A percentile compares a stretch with the other conserved stretches of the same genome.
These are phyloP conservation scores for Russula brevipes DNA, from an alignment of 768 basidiomycete species.

Conservation along the genomic window DNA sequence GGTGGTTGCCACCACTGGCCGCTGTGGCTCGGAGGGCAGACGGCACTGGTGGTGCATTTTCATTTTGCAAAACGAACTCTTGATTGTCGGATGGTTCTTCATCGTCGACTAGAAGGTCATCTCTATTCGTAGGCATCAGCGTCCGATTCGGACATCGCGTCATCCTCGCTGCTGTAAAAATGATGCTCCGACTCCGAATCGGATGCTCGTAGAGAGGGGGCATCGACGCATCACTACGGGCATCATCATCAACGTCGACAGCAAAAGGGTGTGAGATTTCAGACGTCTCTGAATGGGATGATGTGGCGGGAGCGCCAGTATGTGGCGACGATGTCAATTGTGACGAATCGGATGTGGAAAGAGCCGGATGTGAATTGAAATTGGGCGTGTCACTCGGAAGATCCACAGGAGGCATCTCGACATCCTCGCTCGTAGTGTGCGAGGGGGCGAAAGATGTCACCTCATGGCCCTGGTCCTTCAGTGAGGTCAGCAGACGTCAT, in stretches of 20 bases:
- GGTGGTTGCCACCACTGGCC: neutral
- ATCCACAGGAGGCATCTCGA: constrained; percentile 8
- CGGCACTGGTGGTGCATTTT: neutral
- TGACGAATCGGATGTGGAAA: neutral
- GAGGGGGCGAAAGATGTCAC: neutral
- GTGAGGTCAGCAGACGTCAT: constrained; percentile 16
- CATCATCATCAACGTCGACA: constrained; percentile 15
- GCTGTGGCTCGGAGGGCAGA: neutral
- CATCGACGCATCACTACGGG: constrained; percentile 20
- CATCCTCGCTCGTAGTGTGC: constrained; percentile 5
- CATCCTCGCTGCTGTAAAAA: neutral
- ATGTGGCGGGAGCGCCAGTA: neutral
- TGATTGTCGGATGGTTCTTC: constrained; percentile 11
- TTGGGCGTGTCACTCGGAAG: neutral
- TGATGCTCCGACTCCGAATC: constrained; percentile 19
- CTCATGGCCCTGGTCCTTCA: neutral
- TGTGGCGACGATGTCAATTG: constrained; percentile 6
- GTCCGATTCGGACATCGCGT: constrained; percentile 20
- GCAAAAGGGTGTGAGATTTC: neutral
- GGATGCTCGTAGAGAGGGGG: constrained; percentile 17
- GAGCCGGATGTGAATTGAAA: neutral
- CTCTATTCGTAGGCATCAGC: constrained; percentile 25
- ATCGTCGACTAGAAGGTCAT: constrained; percentile 19
- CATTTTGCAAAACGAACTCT: neutral
- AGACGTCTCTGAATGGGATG: neutral